A percentile compares a stretch with the other conserved stretches of the same genome.
Evolutionary conservation across 768 basidiomycete species (phyloP).

Genomic region (Termitomyces sp.): DNA sequence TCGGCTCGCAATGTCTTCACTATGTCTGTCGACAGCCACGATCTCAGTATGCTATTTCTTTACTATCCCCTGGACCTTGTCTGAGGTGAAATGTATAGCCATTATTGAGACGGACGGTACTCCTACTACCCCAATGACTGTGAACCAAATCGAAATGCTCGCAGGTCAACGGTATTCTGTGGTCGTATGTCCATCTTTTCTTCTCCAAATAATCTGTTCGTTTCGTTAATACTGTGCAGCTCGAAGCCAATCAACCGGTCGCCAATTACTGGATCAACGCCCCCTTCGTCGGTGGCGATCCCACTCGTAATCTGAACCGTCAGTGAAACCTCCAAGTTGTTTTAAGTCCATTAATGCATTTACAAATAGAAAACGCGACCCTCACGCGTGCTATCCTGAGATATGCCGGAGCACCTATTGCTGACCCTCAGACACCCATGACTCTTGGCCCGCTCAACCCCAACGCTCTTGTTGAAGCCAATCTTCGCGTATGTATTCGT

Average conservation of each 20-base stretch:
- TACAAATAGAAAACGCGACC: conserved; percentile 22
- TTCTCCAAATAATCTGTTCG: neutral
- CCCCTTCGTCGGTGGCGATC: conserved; percentile 20
- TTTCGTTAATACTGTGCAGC: conserved; percentile 12
- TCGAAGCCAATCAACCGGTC: conserved; percentile 31
- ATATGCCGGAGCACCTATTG: conserved; percentile 26
- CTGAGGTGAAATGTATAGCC: neutral
- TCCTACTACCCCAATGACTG: conserved; percentile 18
- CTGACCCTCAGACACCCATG: conserved; percentile 24
- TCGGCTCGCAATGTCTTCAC: conserved; percentile 41
- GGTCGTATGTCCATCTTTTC: conserved; percentile 19
- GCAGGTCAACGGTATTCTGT: conserved; percentile 42
- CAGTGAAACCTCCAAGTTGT: neutral
- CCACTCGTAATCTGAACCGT: conserved; percentile 19
- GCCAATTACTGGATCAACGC: conserved; percentile 38
- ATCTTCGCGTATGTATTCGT: conserved; percentile 4
- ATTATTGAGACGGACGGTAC: conserved; percentile 34
- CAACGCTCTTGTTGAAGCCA: conserved; percentile 23
- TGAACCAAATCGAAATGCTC: conserved; percentile 32
- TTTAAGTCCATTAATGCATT: neutral
- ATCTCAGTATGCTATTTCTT: conserved; percentile 13
- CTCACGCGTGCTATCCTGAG: conserved; percentile 29
- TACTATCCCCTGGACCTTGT: neutral
- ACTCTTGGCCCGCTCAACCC: conserved; percentile 15
- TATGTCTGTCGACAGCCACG: conserved; percentile 33